Percentiles rank a stretch among this genome's conserved stretches.
Evolutionary conservation across 1,284 basidiomycete genomes (phyloP).

Genomic region (Moesziomyces antarcticus): DNA sequence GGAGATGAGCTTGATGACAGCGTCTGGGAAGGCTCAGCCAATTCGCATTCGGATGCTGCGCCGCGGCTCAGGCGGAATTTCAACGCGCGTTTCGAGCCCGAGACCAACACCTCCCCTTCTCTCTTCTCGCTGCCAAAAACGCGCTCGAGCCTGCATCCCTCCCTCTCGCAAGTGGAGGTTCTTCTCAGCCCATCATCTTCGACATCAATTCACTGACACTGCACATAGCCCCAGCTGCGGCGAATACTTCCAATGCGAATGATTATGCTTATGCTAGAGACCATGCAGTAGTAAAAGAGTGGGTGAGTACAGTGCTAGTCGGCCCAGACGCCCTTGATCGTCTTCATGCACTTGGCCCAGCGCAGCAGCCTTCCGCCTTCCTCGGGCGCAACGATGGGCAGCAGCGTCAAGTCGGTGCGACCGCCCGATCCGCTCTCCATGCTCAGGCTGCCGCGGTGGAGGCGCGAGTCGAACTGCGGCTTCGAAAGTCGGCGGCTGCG

Average conservation of each 20-base stretch:
- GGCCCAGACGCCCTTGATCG: conserved; percentile 83
- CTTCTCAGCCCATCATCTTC: too few relatives aligned
- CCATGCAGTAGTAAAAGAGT: neutral
- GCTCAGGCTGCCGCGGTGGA: conserved; percentile 55
- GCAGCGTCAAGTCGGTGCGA: conserved; percentile 45
- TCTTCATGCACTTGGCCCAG: conserved; percentile 80
- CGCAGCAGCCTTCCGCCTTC: conserved; percentile 79
- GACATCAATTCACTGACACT: too few relatives aligned
- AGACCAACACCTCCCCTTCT: neutral
- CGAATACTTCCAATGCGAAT: neutral
- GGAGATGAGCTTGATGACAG: too few relatives aligned
- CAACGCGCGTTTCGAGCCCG: neutral
- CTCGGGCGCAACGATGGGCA: conserved; percentile 82
- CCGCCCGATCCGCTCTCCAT: conserved; percentile 62
- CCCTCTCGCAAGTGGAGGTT: neutral
- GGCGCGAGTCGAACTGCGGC: conserved; percentile 63
- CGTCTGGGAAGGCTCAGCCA: too few relatives aligned
- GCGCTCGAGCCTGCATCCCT: neutral
- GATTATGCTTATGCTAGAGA: neutral
- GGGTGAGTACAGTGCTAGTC: conserved; percentile 8
- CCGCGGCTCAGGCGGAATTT: neutral
- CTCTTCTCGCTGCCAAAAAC: neutral
- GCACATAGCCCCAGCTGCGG: too few relatives aligned
- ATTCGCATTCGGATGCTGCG: too few relatives aligned
- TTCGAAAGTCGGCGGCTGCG: conserved; percentile 35